Evolutionary conservation across 371 early-diverging fungal species (phyloP), one percentile per base, ranked within the genome.

Genomic region (Mortierella polycephala): DNA sequence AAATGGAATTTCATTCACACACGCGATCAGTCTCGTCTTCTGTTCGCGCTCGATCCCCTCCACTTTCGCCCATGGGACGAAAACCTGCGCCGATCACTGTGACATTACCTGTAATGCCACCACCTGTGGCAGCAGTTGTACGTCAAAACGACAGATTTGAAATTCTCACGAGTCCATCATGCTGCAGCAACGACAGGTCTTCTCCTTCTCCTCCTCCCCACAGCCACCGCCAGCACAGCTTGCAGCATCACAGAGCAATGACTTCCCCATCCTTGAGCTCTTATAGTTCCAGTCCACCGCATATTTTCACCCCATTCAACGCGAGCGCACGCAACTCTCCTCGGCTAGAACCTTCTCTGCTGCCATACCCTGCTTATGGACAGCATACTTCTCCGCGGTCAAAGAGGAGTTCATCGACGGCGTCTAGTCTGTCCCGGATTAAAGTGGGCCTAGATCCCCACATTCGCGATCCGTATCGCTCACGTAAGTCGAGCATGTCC

Each of bases 381-480:
- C 50, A 66, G 5, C 47, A 12, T 47, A 12, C 47, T n/a, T 12
- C 16, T 10, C 47, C 12, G 16, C 14, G 18, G 4, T 58, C 66
- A 21, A 42, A 40, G 44, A 53, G 67, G 9, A 46, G 52, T 13
- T 9, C 53, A n/a, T 18, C 67, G 11, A 18, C 51, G 18, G 51
- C 8, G 10, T 51, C 51, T 20, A 18, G n/a, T 51, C 2, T 5
- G 20, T 51, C 18, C 8, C 5, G 12, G 51, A 16, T 9, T 18
- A 21, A 46, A 46, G 46, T 18, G n/a, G 51, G 51, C 20, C 30
- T 59, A n/a, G 67, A 66, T 9, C 53, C 65, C 9, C 57, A 41
- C 39, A 18, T 66, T 18, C 59, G 67, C 14, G 67, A 66, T 45
- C 67, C 67, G 3, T 66, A 66, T 53, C 59, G 67, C n/a, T 58